phyloP scores from a whole-genome alignment of 1,284 basidiomycete species.

The Kwoniella shivajii region DNA sequence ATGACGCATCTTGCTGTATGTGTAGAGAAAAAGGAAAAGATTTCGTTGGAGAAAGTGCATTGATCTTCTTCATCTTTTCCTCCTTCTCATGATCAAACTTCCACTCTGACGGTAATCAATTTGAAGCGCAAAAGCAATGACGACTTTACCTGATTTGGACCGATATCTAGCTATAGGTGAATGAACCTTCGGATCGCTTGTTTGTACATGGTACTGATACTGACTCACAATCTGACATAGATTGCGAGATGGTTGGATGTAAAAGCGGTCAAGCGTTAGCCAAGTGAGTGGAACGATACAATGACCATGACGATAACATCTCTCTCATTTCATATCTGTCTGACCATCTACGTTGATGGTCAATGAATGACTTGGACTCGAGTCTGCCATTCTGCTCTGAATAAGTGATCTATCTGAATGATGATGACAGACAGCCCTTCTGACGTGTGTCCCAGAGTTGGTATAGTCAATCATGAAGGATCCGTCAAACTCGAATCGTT shows the following conservation, averaged over 20 bases:
- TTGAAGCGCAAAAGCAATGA: not conserved
- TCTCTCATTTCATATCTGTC: not conserved
- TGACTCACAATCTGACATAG: constrained; percentile 11
- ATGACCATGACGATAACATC: not conserved
- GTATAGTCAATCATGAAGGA: constrained; percentile 58
- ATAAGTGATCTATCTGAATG: not conserved
- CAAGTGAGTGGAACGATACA: constrained; percentile 2
- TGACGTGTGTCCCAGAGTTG: constrained; percentile 35
- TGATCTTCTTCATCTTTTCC: too few relatives aligned
- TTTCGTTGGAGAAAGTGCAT: too few relatives aligned
- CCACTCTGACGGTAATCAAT: not conserved
- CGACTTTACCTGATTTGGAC: constrained; percentile 27
- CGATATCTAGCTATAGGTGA: constrained; percentile 41
- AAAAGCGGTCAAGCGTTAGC: constrained; percentile 25
- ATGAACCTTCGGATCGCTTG: too few relatives aligned
- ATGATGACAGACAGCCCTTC: too few relatives aligned
- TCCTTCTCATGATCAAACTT: too few relatives aligned
- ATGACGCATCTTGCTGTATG: too few relatives aligned
- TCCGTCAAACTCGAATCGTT: constrained; percentile 55
- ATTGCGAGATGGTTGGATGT: constrained; percentile 49
- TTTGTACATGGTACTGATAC: too few relatives aligned
- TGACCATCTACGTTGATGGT: not conserved
- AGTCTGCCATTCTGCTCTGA: too few relatives aligned
- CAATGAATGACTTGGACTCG: too few relatives aligned
- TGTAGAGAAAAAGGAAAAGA: too few relatives aligned